Base-by-base conservation (phyloP, 345 rosid genomes). In the Turnera subulata region DNA sequence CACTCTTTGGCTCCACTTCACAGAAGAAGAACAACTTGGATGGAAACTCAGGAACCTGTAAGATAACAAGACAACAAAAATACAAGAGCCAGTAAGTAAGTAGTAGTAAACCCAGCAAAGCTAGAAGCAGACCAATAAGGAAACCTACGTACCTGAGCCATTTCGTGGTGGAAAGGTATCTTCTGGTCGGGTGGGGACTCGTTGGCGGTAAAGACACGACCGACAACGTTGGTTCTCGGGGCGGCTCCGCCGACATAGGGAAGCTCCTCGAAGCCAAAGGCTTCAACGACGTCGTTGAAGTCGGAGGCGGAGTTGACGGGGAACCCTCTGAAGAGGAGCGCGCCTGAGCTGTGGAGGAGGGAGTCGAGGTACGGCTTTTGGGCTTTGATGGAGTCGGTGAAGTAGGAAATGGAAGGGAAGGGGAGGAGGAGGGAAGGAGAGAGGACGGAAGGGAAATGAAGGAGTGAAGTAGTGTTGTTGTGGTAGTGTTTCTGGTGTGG, bases 111-210 rank as follows among this genome's bases (percentile, higher is more conserved):
- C 21, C 25, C 14, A 20, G 8, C 15, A 50, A 19, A 14, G 7
- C 5, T 6, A 24, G 7, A 35, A 4, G 21, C 37, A 5, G 21
- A 16, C 0, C 8, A 37, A 13, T 13, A 37, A 37, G 40, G 40
- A 13, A 37, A 7, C 40, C 8, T 37, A 7, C 8, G 13, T 35
- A 82, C 98, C 92, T 86, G 98, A 53, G 92, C 89, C 98, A 91
- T 88, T 65, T 91, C 96, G 47, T 91, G 98, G 77, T 92, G 95
- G 58, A 89, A 92, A 13, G 85, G 89, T 40, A 92, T 92, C 62
- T 86, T 86, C 69, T 89, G 93, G 35, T 89, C 91, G n/a, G 91
- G 89, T 0, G 96, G 96, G 53, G 96, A 84, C 56, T 92, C 98
- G 46, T 92, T 92, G 52, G 98, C 88, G 1, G 98, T 92, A 68